Conservation (phyloP, 768 basidiomycete species). For the Naganishia friedmannii region DNA sequence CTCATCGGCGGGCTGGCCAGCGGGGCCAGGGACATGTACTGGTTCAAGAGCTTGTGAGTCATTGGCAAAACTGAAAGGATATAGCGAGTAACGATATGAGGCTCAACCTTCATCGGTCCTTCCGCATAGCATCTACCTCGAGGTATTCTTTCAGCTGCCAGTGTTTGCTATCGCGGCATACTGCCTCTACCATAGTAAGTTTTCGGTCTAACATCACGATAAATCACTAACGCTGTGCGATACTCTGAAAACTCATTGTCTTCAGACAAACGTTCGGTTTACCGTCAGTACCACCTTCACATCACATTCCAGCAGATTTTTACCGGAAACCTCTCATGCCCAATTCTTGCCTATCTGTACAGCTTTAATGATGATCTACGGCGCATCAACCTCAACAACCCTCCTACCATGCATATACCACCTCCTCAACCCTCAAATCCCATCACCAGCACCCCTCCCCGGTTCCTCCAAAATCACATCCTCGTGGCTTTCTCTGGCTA, state of each 20-base stretch:
- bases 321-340: background rate
- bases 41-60: constrained; percentile 63
- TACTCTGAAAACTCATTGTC: background rate
- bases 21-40: constrained; percentile 38
- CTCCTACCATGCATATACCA: constrained; percentile 68
- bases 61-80: background rate
- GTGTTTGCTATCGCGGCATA: constrained; percentile 66
- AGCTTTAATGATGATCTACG: constrained; percentile 67
- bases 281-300: constrained; percentile 39
- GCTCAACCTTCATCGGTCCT: background rate
- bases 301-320: background rate
- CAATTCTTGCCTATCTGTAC: constrained; percentile 56
- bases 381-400: constrained; percentile 73
- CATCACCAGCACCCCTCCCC: constrained; percentile 37
- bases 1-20: constrained; percentile 59
- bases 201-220: background rate
- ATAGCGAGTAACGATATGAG: background rate
- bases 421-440: constrained; percentile 62
- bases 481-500: background rate
- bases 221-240: background rate
- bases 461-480: background rate
- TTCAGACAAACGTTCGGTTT: constrained; percentile 46
- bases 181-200: constrained; percentile 45
- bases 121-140: constrained; percentile 43
- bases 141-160: constrained; percentile 63